Evolutionary conservation across 148 eudicot genomes (phyloP), one percentile per base, ranked within the genome.

Genomic region (Arbutus unedo): DNA sequence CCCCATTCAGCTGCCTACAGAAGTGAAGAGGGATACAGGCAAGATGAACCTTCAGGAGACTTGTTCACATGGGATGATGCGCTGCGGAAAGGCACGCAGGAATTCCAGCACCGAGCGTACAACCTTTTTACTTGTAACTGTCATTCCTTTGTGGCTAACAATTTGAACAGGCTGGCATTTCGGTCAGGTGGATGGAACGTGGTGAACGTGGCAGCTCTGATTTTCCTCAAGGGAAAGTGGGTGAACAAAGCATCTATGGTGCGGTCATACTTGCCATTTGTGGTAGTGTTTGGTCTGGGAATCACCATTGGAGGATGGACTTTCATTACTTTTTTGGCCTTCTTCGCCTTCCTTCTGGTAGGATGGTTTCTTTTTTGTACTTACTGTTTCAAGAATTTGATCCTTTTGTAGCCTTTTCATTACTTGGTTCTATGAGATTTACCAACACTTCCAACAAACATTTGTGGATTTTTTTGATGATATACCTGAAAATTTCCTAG

Each of bases 281-380:
- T 90, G 19, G 44, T 94, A 3, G 88, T 91, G 45, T 85, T 87
- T 81, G 83, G 86, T 44, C 57, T 92, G 74, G 97, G 97, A 66
- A 83, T 96, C 67, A 85, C 70, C 60, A 76, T 93, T 64, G 97
- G 97, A 85, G 99, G 98, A 57, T 88, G 85, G 88, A 86, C 88
- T 53, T 96, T 93, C 84, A 85, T 94, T 57, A 81, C 88, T 56
- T 91, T 90, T 78, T 87, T 88, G 97, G 93, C 82, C 43, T 53
- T 88, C 83, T 85, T 96, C 72, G 38, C 87, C 74, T 85, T 82
- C 56, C 71, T 94, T 81, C 82, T 94, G 25, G 90, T 93, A 10
- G 98, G 97, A 68, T 96, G 99, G 99, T 96, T 94, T 89, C 66
- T 96, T 56, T 14, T 93, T 77, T 98, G 98, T 79, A 91, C 97